Conservation (phyloP, 805 yeast species). For the Candida ascalaphidarum region DNA sequence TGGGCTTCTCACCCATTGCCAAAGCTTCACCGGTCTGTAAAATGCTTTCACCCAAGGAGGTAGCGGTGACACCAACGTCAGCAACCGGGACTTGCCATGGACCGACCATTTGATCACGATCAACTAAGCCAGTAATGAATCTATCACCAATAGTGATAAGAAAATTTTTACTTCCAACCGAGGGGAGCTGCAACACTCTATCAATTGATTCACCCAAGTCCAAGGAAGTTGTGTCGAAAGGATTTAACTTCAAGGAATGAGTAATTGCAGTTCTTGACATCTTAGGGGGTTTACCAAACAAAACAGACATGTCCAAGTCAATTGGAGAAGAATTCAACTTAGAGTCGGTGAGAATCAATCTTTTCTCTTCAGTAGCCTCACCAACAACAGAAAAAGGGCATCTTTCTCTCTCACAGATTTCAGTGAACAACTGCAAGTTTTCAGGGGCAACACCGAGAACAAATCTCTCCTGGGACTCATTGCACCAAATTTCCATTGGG, state of each 20-base stretch:
- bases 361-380: slow-evolving; percentile 79
- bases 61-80: slow-evolving; percentile 92
- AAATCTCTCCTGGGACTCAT: slow-evolving; percentile 97
- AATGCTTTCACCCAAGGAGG: slow-evolving; percentile 72
- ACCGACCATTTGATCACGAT: slow-evolving; percentile 97
- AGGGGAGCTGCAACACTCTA: slow-evolving; percentile 81
- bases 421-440: slow-evolving; percentile 62
- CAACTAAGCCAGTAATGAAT: slow-evolving; percentile 93
- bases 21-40: slow-evolving; percentile 89
- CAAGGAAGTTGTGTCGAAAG: slow-evolving; percentile 24
- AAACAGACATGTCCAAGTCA: slow-evolving; percentile 88
- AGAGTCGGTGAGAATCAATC: slow-evolving; percentile 73
- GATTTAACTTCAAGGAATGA: slow-evolving; percentile 44
- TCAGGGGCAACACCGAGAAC: slow-evolving; percentile 86
- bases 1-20: slow-evolving; percentile 96
- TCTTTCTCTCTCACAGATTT: slow-evolving; percentile 88
- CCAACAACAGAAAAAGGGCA: slow-evolving; percentile 97
- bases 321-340: slow-evolving; percentile 78
- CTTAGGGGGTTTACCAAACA: slow-evolving; percentile 96
- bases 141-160: slow-evolving; percentile 97
- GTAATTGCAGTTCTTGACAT: slow-evolving; percentile 73
- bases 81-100: slow-evolving; percentile 99
- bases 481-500: slow-evolving; percentile 99
- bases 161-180: slow-evolving; percentile 93
- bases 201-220: slow-evolving; percentile 56